Percentiles rank a stretch among this genome's conserved stretches.
These are phyloP conservation scores for Rosa rugosa DNA, from an alignment of 306 rosid species.

Conservation along the genomic window DNA sequence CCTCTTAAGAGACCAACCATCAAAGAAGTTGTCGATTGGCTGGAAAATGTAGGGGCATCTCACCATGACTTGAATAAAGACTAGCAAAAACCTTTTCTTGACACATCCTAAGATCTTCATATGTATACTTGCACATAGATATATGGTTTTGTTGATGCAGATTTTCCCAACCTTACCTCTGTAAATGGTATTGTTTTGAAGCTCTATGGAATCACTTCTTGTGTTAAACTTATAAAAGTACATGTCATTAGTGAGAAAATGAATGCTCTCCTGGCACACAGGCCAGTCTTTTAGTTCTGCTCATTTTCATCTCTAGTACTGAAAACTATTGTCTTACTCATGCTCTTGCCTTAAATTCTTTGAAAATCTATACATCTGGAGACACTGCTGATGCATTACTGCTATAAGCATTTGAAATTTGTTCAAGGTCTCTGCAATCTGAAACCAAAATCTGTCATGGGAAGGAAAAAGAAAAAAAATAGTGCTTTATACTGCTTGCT, in stretches of 20 bases:
- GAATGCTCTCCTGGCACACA: neutral
- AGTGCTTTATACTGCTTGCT: neutral
- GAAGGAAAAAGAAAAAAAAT: neutral
- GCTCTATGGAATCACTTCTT: conserved; percentile 24
- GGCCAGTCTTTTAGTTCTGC: neutral
- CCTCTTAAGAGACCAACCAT: conserved; percentile 87
- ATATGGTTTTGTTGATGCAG: conserved; percentile 45
- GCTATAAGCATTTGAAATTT: neutral
- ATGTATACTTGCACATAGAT: conserved; percentile 57
- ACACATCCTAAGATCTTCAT: conserved; percentile 35
- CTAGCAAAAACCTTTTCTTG: conserved; percentile 31
- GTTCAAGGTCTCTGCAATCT: neutral
- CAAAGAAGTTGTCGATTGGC: conserved; percentile 83
- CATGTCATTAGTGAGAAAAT: neutral
- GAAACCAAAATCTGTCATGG: neutral
- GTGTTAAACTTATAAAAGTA: neutral
- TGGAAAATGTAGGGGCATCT: conserved; percentile 56
- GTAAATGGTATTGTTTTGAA: conserved; percentile 40
- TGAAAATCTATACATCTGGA: no score
- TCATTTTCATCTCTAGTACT: neutral
- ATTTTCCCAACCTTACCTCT: conserved; percentile 42
- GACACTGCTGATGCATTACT: neutral
- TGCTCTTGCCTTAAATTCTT: neutral
- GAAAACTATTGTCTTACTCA: neutral
- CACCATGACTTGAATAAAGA: conserved; percentile 51